Evolutionary conservation across 192 early-diverging fungal genomes (phyloP), one percentile per base, ranked within the genome.

Genomic region (Phlyctochytrium arcticum): DNA sequence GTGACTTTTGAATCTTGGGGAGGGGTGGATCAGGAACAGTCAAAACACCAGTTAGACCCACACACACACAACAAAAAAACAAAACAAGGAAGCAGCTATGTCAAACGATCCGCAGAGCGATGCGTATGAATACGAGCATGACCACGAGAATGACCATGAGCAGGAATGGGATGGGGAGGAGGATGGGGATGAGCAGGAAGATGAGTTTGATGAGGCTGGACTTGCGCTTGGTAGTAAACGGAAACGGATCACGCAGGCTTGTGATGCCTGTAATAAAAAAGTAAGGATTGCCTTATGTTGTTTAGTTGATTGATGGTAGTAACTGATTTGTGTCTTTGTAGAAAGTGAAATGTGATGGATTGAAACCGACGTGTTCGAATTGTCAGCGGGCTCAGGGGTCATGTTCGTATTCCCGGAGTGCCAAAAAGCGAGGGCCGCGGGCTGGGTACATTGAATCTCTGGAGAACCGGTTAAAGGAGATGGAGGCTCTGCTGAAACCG

Each of bases 301-400:
- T 27, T 44, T 42, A 33, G 8, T 15, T 36, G 42, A 23, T 10
- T 24, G 36, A n/a, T n/a, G n/a, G n/a, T n/a, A n/a, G n/a, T n/a
- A n/a, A n/a, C n/a, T n/a, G n/a, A 15, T 24, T 60, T 44, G 5
- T 27, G 0, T 48, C 26, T 32, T 36, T 29, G 8, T 59, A 91
- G 79, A 91, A 91, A 85, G 84, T 92, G 57, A 91, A 90, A 66
- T 92, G 90, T 73, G 89, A 93, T 67, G 94, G 94, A 32, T 77
- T 68, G 3, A 84, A 88, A 44, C 91, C 91, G 46, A 77, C 81
- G 10, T 96, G 94, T 74, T 78, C 76, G 5, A 92, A 90, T 60
- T 96, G 94, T 69, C 54, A 76, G 33, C 85, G 88, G 70, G 78
- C 87, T 36, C 79, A 78, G 42, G 62, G 54, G 42, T 71, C 76